Percentiles rank a stretch among this genome's conserved stretches.
Evolutionary conservation across 179 eudicot species (phyloP).

Genomic region (Silene vulgaris): DNA sequence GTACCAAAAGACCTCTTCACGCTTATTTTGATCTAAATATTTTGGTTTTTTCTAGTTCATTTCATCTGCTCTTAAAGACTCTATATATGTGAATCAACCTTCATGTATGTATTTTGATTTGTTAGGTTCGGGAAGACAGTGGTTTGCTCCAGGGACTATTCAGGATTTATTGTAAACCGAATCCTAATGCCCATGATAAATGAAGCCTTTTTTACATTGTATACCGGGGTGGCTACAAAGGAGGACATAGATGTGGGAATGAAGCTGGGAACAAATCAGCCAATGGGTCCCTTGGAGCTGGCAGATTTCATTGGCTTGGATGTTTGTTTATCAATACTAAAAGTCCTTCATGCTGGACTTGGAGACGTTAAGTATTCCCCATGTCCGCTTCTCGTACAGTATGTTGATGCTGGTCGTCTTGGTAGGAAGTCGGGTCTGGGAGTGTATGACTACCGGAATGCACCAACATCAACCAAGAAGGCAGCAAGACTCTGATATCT

Average conservation of each 20-base stretch:
- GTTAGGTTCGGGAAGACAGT: slow-evolving; percentile 77
- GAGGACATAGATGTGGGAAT: slow-evolving; percentile 88
- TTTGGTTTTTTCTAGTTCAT: neutral
- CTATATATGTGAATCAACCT: neutral
- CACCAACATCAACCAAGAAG: slow-evolving; percentile 27
- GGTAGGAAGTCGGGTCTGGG: slow-evolving; percentile 75
- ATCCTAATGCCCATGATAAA: slow-evolving; percentile 92
- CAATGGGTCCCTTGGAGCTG: slow-evolving; percentile 87
- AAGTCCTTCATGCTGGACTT: slow-evolving; percentile 72
- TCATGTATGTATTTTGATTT: neutral
- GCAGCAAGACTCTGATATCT: slow-evolving; percentile 33
- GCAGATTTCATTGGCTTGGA: slow-evolving; percentile 89
- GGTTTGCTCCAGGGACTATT: slow-evolving; percentile 65
- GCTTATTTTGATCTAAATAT: neutral
- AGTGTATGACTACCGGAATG: slow-evolving; percentile 52
- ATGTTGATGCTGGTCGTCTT: slow-evolving; percentile 79
- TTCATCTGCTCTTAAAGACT: neutral
- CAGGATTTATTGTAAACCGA: slow-evolving; percentile 82
- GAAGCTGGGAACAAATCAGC: slow-evolving; percentile 87
- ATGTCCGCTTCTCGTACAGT: slow-evolving; percentile 85
- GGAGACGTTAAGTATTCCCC: slow-evolving; percentile 75
- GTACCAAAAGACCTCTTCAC: too few species aligned
- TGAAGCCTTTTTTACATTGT: slow-evolving; percentile 72
- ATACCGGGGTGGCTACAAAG: slow-evolving; percentile 79
- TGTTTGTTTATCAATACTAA: slow-evolving; percentile 72